phyloP scores from a whole-genome alignment of 345 rosid genomes.

The Streptanthus diversifolius region DNA sequence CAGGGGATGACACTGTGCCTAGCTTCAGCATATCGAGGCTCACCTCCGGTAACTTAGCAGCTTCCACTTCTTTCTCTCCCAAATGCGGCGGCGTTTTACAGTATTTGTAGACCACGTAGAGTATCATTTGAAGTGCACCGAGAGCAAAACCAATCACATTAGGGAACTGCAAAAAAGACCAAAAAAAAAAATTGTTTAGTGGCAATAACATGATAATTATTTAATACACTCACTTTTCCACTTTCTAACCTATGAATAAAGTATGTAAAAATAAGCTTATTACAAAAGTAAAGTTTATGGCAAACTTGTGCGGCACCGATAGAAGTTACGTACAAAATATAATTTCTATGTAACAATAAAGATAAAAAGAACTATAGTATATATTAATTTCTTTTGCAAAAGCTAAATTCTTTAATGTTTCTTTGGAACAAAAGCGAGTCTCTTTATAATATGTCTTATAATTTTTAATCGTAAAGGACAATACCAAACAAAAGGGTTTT shows the following conservation, averaged over 20 bases:
- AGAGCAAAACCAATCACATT: constrained; percentile 47
- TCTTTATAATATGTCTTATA: constrained; percentile 19
- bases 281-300: constrained; percentile 42
- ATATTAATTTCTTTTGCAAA: constrained; percentile 21
- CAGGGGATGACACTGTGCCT: constrained; percentile 30
- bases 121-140: constrained; percentile 52
- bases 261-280: constrained; percentile 41
- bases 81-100: constrained; percentile 33
- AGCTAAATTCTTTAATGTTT: constrained; percentile 26
- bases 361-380: constrained; percentile 15
- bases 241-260: constrained; percentile 38
- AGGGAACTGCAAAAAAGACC: constrained; percentile 39
- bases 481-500: constrained; percentile 32
- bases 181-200: background rate
- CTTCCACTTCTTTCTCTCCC: constrained; percentile 35
- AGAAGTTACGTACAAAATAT: constrained; percentile 37
- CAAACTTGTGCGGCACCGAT: constrained; percentile 53
- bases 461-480: constrained; percentile 19
- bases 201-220: constrained; percentile 4
- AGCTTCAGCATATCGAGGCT: constrained; percentile 34
- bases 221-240: constrained; percentile 27
- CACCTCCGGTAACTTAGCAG: constrained; percentile 33
- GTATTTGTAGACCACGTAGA: constrained; percentile 44
- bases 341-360: constrained; percentile 19
- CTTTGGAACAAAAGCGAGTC: constrained; percentile 21